Base-by-base conservation (phyloP, 2,329 filamentous ascomycete species). In the Lecanicillium sp. region DNA sequence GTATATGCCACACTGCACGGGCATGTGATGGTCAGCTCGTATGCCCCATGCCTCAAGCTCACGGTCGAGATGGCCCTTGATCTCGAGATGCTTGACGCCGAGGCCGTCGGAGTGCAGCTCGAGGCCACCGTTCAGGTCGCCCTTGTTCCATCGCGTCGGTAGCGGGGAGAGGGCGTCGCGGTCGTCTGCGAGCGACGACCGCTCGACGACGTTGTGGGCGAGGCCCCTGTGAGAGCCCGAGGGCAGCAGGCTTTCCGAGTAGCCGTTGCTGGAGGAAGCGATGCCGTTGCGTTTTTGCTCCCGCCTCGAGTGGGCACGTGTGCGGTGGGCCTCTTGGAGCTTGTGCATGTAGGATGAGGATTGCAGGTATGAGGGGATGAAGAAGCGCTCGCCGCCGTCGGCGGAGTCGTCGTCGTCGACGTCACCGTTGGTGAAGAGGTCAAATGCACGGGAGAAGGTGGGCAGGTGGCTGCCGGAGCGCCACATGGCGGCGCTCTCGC, bases 1-100 rank as follows among this genome's bases (percentile, higher is more conserved):
- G 66, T 95, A 98, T 51, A 98, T 84, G 2, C 93, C 93, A 56
- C 87, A 93, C 60, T 95, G 86, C 29, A 82, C 76, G 4, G 93
- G 90, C 81, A 97, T 96, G 41, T 83, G 79, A 62, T 90, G 75
- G 64, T 98, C 86, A 23, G 90, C 81, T 48, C 93, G 82, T 50
- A 95, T 82, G 11, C 87, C 81, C 29, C 83, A 89, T 15, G 89
- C 87, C 63, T 97, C 93, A 60, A 86, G 73, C 7, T 83, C 79
- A 43, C 74, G 71, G 42, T 80, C 75, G 49, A 65, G 63, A 17
- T 70, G 60, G 20, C 64, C 67, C 57, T 74, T 76, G 1, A 67
- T 58, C 0, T 73, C 71, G 1, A 67, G 67, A 56, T 77, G 79
- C 57, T 78, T 81, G 48, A 94, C 81, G 58, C 91, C 85, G 44